Conservation (phyloP, 495 filamentous ascomycete species). For the Tuber brumale region DNA sequence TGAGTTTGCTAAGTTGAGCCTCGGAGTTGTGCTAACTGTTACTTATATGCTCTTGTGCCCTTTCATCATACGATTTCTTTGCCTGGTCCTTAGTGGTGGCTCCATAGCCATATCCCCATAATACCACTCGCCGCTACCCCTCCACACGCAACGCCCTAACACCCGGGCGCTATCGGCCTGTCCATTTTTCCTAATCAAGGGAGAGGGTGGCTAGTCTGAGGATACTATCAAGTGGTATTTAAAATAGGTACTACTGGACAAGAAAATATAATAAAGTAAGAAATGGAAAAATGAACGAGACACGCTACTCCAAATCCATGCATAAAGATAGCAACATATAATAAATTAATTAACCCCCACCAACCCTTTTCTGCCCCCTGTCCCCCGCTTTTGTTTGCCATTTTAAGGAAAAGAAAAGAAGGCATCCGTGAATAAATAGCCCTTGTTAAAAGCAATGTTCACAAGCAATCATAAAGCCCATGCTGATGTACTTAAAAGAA, state of each 20-base stretch:
- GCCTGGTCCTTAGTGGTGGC: too few relatives aligned
- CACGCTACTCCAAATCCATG: constrained; percentile 41
- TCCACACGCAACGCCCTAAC: too few relatives aligned
- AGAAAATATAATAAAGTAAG: background rate
- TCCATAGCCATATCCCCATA: too few relatives aligned
- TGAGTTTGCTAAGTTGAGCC: too few relatives aligned
- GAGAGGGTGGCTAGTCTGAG: too few relatives aligned
- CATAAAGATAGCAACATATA: constrained; percentile 38
- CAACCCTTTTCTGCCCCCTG: constrained; percentile 20
- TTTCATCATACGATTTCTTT: too few relatives aligned
- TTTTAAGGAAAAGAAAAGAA: constrained; percentile 8
- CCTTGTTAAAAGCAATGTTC: constrained; percentile 3
- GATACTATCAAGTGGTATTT: background rate
- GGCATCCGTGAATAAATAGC: constrained; percentile 11
- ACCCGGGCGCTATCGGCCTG: too few relatives aligned
- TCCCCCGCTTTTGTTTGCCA: constrained; percentile 2
- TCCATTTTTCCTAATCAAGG: too few relatives aligned
- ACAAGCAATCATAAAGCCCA: background rate
- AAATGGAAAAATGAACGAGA: constrained; percentile 30
- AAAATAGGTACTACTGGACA: constrained; percentile 1
- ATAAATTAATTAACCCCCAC: constrained; percentile 28
- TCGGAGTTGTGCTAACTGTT: too few relatives aligned
- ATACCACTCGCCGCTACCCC: too few relatives aligned
- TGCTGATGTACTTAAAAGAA: background rate
- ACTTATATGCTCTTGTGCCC: too few relatives aligned